These are phyloP conservation scores for Lavandula angustifolia DNA, from an alignment of 257 asterid species.

Conservation along the genomic window DNA sequence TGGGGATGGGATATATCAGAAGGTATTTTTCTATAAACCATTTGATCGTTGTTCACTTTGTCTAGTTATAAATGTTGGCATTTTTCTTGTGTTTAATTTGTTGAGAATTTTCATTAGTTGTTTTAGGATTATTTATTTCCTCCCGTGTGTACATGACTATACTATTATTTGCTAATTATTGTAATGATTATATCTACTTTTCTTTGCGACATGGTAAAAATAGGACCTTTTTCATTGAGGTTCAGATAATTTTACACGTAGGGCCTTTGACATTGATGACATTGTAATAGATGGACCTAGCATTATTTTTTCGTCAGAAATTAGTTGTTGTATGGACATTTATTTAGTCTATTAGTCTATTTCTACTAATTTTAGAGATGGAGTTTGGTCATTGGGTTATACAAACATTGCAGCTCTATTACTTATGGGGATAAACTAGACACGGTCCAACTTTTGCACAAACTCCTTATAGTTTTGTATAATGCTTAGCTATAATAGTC, in stretches of 20 bases:
- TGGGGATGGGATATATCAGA: conserved; percentile 87
- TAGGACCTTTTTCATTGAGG: conserved; percentile 5
- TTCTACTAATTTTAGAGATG: background rate
- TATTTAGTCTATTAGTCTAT: too few relatives aligned
- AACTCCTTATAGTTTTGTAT: background rate
- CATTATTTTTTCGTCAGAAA: background rate
- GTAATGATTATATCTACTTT: background rate
- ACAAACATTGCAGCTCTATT: background rate
- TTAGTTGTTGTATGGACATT: background rate
- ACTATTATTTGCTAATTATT: background rate
- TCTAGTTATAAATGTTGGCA: conserved; percentile 7
- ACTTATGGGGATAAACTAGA: background rate
- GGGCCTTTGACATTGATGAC: conserved; percentile 7
- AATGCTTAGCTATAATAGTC: background rate
- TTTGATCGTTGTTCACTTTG: conserved; percentile 5
- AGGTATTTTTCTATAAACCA: conserved; percentile 45
- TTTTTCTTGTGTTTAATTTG: conserved; percentile 7
- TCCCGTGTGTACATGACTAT: background rate
- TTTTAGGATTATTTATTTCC: background rate
- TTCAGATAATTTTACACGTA: conserved; percentile 10
- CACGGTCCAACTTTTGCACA: background rate
- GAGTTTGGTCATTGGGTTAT: background rate
- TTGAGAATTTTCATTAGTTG: conserved; percentile 6
- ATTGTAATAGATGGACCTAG: background rate
- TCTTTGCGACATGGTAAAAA: background rate